Evolutionary conservation across 2,329 filamentous ascomycete genomes (phyloP), one percentile per base, ranked within the genome.

Genomic region (Paramyrothecium roridum): DNA sequence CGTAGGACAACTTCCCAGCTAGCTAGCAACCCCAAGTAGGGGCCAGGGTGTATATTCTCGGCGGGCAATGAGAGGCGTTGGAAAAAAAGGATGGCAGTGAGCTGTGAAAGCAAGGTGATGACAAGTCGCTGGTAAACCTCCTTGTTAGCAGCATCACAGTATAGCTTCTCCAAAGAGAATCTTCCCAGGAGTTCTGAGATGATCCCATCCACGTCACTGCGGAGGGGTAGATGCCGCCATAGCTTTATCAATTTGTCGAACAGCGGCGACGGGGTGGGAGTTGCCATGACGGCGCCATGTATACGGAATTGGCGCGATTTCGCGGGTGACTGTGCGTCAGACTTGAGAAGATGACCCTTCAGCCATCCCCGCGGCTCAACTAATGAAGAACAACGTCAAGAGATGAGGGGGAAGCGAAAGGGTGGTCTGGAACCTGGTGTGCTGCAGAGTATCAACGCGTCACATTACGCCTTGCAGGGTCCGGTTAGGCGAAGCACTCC

Each of bases 91-190:
- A 76, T 70, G 52, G 68, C 62, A 53, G 71, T 73, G 40, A 76
- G 65, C 57, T 75, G 73, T 11, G 66, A 63, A 7, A 75, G 64
- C 47, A 75, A 60, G 17, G 62, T 64, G 34, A 70, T 67, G 19
- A 75, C 65, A 37, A 73, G 58, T 26, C 64, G 62, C 54, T 75
- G 72, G 58, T 75, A 74, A 3, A 63, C 61, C 23, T 68, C 65
- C 22, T 69, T 67, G 50, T 69, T 64, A 10, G 6, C 26, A 22
- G 62, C 57, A 20, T 71, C 66, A 10, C 70, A 62, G 55, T 76
- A 75, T 37, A 76, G 70, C 57, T 68, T 74, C 54, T 76, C 73
- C 19, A 76, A 63, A 10, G 73, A 72, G 58, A 76, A 76, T n/a
- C 67, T 65, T 23, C 73, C 73, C 10, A 76, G 65, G n/a, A 75